Evolutionary conservation across 805 yeast genomes (phyloP).

Genomic region (Metschnikowia chrysomelidarum): DNA sequence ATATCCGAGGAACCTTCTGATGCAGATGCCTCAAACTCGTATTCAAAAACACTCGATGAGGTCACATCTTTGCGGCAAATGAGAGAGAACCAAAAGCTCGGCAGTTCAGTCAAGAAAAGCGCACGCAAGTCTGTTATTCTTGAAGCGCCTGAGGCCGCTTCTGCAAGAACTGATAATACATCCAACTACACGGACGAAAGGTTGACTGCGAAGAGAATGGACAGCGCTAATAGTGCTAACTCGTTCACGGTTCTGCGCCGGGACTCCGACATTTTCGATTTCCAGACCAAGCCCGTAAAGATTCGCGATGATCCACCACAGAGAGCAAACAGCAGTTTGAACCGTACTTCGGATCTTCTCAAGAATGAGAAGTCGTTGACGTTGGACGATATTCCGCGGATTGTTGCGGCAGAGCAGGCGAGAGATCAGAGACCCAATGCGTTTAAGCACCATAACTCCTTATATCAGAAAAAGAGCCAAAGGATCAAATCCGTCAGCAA

Average conservation of each 20-base stretch:
- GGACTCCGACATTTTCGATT: slow-evolving; percentile 29
- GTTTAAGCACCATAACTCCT: slow-evolving; percentile 68
- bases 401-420: slow-evolving; percentile 96
- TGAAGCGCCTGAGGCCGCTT: slow-evolving; percentile 57
- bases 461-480: slow-evolving; percentile 33
- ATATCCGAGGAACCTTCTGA: slow-evolving; percentile 19
- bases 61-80: slow-evolving; percentile 73
- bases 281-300: slow-evolving; percentile 25
- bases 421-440: slow-evolving; percentile 92
- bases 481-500: slow-evolving; percentile 22
- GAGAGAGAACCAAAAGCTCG: slow-evolving; percentile 60
- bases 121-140: slow-evolving; percentile 66
- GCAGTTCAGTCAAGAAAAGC: slow-evolving; percentile 53
- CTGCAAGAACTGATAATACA: slow-evolving; percentile 29
- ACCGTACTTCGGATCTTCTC: slow-evolving; percentile 66
- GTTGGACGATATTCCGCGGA: slow-evolving; percentile 93
- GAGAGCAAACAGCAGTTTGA: slow-evolving; percentile 39
- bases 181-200: slow-evolving; percentile 21
- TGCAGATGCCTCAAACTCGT: slow-evolving; percentile 50
- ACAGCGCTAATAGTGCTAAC: slow-evolving; percentile 26
- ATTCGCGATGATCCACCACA: slow-evolving; percentile 39
- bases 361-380: slow-evolving; percentile 84
- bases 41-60: slow-evolving; percentile 69
- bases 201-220: slow-evolving; percentile 17
- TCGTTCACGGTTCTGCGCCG: slow-evolving; percentile 25